Conservation (phyloP, 306 rosid genomes). For the Prunus salicina region DNA sequence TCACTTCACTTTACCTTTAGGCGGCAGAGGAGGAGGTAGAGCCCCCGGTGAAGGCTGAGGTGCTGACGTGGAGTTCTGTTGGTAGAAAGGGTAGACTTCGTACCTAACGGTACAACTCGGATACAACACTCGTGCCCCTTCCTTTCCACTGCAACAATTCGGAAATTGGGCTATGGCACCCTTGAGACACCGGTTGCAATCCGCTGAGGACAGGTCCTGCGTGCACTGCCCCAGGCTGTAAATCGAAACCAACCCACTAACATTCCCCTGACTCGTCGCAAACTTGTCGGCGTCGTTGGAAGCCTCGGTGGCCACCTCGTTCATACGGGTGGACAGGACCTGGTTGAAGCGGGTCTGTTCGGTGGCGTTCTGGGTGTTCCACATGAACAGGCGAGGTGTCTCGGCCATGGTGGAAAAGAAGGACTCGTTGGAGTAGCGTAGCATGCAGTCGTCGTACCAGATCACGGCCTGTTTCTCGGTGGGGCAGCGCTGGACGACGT, state of each 20-base stretch:
- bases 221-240: conserved; percentile 33
- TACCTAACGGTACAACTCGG: conserved; percentile 24
- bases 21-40: background rate
- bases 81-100: conserved; percentile 3
- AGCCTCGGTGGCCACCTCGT: background rate
- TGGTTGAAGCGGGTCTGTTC: too few species aligned
- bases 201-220: conserved; percentile 13
- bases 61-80: background rate
- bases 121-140: background rate
- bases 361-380: too few species aligned
- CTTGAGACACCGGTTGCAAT: background rate
- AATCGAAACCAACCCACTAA: background rate
- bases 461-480: too few species aligned
- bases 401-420: too few species aligned
- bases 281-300: background rate
- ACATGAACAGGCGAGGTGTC: too few species aligned
- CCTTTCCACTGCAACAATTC: background rate
- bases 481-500: too few species aligned
- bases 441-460: too few species aligned
- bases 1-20: background rate
- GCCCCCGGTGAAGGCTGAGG: background rate
- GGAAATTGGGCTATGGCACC: background rate
- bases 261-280: background rate
- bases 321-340: too few species aligned
- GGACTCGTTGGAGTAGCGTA: too few species aligned